Evolutionary conservation across 2,329 filamentous ascomycete genomes (phyloP).

Genomic region (Colletotrichum musicola): DNA sequence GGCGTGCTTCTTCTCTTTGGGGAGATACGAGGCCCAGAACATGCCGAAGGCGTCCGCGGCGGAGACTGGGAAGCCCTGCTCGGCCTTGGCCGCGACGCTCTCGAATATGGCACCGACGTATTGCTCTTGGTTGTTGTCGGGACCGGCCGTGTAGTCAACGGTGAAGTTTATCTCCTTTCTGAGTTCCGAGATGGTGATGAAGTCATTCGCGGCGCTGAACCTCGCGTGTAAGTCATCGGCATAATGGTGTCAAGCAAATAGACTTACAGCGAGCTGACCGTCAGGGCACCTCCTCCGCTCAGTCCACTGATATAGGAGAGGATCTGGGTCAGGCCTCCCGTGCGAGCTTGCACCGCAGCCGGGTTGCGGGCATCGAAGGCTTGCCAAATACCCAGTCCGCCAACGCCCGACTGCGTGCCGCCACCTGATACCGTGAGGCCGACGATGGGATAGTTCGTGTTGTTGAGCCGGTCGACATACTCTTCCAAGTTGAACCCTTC

Average conservation of each 20-base stretch:
- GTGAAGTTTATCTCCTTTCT: constrained; percentile 43
- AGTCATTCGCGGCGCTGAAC: constrained; percentile 45
- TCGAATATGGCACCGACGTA: constrained; percentile 42
- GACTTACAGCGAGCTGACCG: constrained; percentile 43
- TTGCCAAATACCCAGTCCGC: constrained; percentile 46
- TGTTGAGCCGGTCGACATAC: constrained; percentile 43
- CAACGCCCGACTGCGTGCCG: constrained; percentile 46
- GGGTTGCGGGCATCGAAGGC: constrained; percentile 45
- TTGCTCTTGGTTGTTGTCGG: constrained; percentile 32
- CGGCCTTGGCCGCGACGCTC: constrained; percentile 42
- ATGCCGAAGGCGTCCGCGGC: constrained; percentile 45
- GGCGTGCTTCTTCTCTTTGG: constrained; percentile 34
- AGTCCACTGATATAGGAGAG: constrained; percentile 45
- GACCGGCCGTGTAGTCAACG: constrained; percentile 37
- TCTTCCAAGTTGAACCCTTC: constrained; percentile 40
- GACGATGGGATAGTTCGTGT: constrained; percentile 40
- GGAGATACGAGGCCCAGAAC: constrained; percentile 45
- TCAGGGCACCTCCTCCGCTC: constrained; percentile 45
- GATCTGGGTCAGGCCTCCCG: constrained; percentile 44
- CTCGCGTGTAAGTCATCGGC: background rate
- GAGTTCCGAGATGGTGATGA: constrained; percentile 40
- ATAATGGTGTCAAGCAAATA: accelerated
- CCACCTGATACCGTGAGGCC: constrained; percentile 46
- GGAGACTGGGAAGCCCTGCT: constrained; percentile 44
- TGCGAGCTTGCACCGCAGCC: constrained; percentile 37